These are phyloP conservation scores for Vigna mungo DNA, from an alignment of 306 rosid species.

Conservation along the genomic window DNA sequence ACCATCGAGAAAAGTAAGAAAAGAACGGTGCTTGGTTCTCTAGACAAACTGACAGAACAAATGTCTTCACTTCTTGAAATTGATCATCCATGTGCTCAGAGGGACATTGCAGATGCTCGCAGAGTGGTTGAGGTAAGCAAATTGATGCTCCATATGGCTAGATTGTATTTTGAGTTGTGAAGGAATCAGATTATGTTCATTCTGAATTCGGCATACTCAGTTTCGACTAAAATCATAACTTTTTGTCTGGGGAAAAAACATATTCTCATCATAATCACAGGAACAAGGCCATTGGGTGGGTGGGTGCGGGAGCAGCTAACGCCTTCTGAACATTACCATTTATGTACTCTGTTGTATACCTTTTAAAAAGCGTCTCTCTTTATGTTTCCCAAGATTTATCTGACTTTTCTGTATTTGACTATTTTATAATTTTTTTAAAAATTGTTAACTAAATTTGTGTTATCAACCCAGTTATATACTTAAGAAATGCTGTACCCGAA, in stretches of 20 bases:
- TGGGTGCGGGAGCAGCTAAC: too few species aligned
- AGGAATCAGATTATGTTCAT: conserved; percentile 10
- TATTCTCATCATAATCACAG: neutral
- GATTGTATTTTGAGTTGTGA: neutral
- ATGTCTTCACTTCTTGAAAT: conserved; percentile 89
- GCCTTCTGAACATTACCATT: neutral
- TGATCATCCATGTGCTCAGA: conserved; percentile 82
- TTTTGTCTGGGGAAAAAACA: neutral
- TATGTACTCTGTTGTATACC: conserved; percentile 1
- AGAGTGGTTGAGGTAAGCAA: conserved; percentile 63
- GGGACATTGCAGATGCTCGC: conserved; percentile 71
- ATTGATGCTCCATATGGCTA: conserved; percentile 6
- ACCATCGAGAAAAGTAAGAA: conserved; percentile 68
- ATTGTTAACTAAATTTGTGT: neutral
- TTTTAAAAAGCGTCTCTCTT: neutral
- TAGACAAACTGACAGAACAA: conserved; percentile 67
- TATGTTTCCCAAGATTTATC: neutral
- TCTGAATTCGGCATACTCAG: conserved; percentile 1
- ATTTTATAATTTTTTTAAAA: neutral
- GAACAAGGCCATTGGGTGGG: neutral
- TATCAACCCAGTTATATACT: neutral
- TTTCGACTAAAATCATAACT: neutral
- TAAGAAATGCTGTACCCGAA: conserved; percentile 2
- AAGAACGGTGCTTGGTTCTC: conserved; percentile 67
- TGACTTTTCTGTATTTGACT: neutral